These are phyloP conservation scores for Astrothelium subdiscretum DNA, from an alignment of 495 filamentous ascomycete species.

Conservation along the genomic window DNA sequence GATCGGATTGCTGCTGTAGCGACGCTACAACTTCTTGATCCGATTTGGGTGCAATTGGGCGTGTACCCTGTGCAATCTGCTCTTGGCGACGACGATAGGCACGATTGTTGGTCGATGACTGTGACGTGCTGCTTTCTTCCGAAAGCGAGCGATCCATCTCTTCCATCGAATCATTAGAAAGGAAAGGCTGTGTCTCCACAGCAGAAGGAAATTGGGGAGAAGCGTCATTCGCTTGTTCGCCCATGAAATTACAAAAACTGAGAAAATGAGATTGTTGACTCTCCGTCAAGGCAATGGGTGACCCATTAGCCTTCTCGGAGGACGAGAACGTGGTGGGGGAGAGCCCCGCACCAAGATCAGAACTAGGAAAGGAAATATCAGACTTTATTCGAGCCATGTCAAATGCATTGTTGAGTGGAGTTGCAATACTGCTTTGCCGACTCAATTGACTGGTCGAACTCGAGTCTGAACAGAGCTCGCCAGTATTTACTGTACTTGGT, in stretches of 20 bases:
- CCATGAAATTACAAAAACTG: neutral
- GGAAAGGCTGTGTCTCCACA: slow-evolving; percentile 10
- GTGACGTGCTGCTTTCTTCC: slow-evolving; percentile 15
- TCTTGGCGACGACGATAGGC: slow-evolving; percentile 17
- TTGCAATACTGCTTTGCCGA: slow-evolving; percentile 21
- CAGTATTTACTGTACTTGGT: slow-evolving; percentile 11
- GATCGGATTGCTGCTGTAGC: slow-evolving; percentile 20
- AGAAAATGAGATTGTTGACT: slow-evolving; percentile 3
- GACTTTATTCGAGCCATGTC: slow-evolving; percentile 24
- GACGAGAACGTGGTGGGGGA: neutral
- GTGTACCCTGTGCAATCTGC: slow-evolving; percentile 12
- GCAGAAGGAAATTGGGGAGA: slow-evolving; percentile 6
- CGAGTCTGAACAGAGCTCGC: slow-evolving; percentile 14
- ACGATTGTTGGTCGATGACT: slow-evolving; percentile 13
- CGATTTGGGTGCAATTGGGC: slow-evolving; percentile 18
- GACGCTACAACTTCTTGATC: slow-evolving; percentile 6
- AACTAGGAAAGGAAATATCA: slow-evolving; percentile 15
- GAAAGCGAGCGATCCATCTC: slow-evolving; percentile 22
- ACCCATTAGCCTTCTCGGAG: neutral
- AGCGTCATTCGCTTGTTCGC: neutral
- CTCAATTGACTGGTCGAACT: slow-evolving; percentile 19
- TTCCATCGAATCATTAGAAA: slow-evolving; percentile 13
- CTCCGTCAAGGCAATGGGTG: neutral
- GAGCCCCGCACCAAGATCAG: neutral
- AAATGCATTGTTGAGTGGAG: slow-evolving; percentile 13